Evolutionary conservation across 176 grass and related monocot species (phyloP).

Genomic region (Bolboschoenus planiculmis): DNA sequence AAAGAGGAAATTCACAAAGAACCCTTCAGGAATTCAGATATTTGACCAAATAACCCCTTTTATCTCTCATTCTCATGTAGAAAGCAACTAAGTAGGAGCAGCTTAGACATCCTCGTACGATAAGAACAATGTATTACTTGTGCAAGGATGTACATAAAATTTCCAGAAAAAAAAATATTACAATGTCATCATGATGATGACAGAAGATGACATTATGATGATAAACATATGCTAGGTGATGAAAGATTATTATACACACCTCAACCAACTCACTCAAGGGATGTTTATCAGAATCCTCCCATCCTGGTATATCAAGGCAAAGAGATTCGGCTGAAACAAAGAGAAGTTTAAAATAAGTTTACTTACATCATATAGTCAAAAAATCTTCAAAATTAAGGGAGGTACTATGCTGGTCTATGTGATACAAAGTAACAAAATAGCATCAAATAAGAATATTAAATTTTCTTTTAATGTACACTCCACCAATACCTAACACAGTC

Average conservation of each 20-base stretch:
- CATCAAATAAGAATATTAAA: not conserved
- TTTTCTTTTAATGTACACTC: not conserved
- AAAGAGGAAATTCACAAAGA: not conserved
- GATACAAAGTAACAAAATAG: not conserved
- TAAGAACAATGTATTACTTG: not conserved
- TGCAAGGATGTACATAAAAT: not conserved
- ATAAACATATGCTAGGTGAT: conserved; percentile 6
- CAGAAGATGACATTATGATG: not conserved
- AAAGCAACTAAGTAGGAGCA: not conserved
- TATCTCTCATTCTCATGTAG: not conserved
- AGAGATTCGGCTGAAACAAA: conserved; percentile 65
- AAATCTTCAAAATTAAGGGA: not conserved
- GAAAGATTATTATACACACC: conserved; percentile 33
- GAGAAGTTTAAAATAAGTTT: conserved; percentile 20
- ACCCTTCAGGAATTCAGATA: not conserved
- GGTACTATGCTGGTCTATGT: not conserved
- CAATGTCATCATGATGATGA: not conserved
- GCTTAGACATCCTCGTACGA: not conserved
- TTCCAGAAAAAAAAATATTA: not conserved
- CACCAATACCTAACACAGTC: not conserved
- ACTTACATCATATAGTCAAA: conserved; percentile 17
- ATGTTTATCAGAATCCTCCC: conserved; percentile 68
- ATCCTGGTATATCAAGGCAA: conserved; percentile 57
- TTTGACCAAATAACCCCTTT: not conserved
- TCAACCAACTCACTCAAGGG: conserved; percentile 76